phyloP scores from a whole-genome alignment of 306 rosid species.

The Oemleria cerasiformis region DNA sequence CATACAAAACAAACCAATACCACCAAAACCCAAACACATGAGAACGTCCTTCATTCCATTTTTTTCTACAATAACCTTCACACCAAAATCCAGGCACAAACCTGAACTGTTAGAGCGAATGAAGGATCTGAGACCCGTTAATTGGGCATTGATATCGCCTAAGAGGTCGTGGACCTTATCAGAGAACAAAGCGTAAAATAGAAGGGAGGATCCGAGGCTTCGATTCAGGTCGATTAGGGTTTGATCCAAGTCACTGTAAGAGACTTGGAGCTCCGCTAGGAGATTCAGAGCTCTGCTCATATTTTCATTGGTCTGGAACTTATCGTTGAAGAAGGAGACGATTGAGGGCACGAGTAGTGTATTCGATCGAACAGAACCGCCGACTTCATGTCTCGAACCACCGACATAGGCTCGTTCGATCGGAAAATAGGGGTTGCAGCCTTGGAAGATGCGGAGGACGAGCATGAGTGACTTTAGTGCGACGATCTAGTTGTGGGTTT shows the following conservation, averaged over 20 bases:
- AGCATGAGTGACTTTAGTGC: conserved; percentile 74
- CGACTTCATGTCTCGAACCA: conserved; percentile 66
- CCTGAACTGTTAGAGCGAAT: conserved; percentile 33
- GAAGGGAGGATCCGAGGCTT: conserved; percentile 49
- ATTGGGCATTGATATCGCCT: no score
- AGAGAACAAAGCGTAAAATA: conserved; percentile 60
- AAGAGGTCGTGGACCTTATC: conserved; percentile 41
- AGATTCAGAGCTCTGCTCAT: conserved; percentile 44
- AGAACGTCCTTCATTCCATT: no score
- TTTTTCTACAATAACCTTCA: no score
- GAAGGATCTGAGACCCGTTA: conserved; percentile 45
- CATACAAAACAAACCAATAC: no score
- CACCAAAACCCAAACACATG: no score
- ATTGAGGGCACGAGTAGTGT: conserved; percentile 45
- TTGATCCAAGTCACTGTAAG: conserved; percentile 61
- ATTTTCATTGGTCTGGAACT: conserved; percentile 32
- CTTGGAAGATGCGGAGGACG: conserved; percentile 70
- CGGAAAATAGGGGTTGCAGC: conserved; percentile 80
- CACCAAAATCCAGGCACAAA: not conserved
- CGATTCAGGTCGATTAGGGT: conserved; percentile 52
- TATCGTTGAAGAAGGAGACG: conserved; percentile 52
- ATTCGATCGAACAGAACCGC: conserved; percentile 53
- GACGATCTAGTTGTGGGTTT: conserved; percentile 69
- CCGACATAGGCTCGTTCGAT: conserved; percentile 43
- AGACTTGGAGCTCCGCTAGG: conserved; percentile 55